Conservation (phyloP, 1,284 basidiomycete species). For the Moesziomyces sp. region DNA sequence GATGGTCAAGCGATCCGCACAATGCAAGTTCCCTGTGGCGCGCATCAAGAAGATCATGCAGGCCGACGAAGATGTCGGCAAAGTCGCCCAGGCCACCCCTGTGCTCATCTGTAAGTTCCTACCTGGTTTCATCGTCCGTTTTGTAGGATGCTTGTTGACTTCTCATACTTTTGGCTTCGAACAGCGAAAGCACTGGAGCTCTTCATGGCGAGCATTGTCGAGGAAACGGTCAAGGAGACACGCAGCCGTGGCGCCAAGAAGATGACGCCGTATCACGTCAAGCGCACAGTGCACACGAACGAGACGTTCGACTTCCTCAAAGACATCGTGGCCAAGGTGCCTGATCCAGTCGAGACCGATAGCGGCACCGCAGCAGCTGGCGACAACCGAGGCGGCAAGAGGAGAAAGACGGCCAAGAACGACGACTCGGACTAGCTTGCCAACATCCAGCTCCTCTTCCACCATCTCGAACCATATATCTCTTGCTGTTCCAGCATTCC, state of each 20-base stretch:
- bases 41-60: slow-evolving; percentile 99
- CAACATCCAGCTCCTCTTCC: neutral
- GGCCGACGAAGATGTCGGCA: slow-evolving; percentile 98
- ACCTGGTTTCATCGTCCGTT: neutral
- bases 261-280: slow-evolving; percentile 92
- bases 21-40: slow-evolving; percentile 71
- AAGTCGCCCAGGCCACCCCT: slow-evolving; percentile 96
- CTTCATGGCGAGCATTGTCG: slow-evolving; percentile 87
- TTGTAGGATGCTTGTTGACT: neutral
- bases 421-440: slow-evolving; percentile 29
- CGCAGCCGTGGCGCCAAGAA: slow-evolving; percentile 83
- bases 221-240: slow-evolving; percentile 85
- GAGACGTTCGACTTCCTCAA: slow-evolving; percentile 95
- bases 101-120: slow-evolving; percentile 89
- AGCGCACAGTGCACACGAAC: slow-evolving; percentile 88
- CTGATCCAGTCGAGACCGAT: slow-evolving; percentile 77
- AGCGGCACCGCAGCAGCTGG: slow-evolving; percentile 12
- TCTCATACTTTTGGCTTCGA: neutral
- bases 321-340: slow-evolving; percentile 88
- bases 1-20: slow-evolving; percentile 63
- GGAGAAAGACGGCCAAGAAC: slow-evolving; percentile 46
- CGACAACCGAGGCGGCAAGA: slow-evolving; percentile 45
- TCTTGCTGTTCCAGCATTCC: neutral
- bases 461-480: neutral
- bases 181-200: slow-evolving; percentile 95